These are phyloP conservation scores for Blastobotrys americana DNA, from an alignment of 805 yeast genomes.

Conservation along the genomic window DNA sequence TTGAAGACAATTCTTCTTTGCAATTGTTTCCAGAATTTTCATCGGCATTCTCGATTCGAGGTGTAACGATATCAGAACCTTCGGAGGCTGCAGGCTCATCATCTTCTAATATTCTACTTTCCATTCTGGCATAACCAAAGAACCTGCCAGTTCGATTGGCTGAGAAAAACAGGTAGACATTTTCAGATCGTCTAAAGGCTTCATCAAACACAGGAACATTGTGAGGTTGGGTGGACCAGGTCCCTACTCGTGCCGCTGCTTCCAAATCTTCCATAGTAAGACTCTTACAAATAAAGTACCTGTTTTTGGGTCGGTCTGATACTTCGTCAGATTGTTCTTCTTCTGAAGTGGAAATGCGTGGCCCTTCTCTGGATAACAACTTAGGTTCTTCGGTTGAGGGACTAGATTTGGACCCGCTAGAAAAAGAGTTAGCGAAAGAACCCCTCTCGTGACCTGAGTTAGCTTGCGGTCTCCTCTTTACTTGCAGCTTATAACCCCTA, in stretches of 20 bases:
- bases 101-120: conserved; percentile 7
- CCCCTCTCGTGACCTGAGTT: not conserved
- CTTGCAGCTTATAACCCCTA: conserved; percentile 30
- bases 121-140: conserved; percentile 36
- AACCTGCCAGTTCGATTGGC: conserved; percentile 37
- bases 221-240: conserved; percentile 38
- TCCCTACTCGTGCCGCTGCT: conserved; percentile 28
- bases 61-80: not conserved
- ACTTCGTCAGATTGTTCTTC: not conserved
- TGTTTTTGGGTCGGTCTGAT: conserved; percentile 13
- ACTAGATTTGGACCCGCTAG: not conserved
- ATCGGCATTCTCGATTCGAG: not conserved
- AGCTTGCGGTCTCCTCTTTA: conserved; percentile 14
- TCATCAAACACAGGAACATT: conserved; percentile 33
- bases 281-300: conserved; percentile 37
- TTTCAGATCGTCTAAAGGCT: conserved; percentile 30
- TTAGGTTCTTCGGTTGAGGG: too few relatives aligned
- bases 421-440: not conserved
- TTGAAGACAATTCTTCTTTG: not conserved
- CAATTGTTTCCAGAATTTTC: not conserved
- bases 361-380: not conserved
- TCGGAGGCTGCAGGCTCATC: not conserved
- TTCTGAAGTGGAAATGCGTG: not conserved
- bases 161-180: conserved; percentile 35
- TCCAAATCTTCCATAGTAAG: conserved; percentile 34